Evolutionary conservation across 176 grass and related monocot species (phyloP).

Genomic region (Saccharum spontaneum): DNA sequence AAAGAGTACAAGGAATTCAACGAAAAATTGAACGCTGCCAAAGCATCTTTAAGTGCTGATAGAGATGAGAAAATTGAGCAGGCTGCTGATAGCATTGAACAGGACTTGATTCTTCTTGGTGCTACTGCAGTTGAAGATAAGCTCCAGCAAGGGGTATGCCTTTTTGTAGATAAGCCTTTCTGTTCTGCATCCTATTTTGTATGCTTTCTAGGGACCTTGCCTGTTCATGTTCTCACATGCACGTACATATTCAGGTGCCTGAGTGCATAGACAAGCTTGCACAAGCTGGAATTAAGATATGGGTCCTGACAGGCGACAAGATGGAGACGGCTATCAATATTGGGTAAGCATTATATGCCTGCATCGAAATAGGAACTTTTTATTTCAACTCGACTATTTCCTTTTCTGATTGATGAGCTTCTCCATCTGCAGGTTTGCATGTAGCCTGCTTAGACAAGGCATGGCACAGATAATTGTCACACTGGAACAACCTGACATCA

Average conservation of each 20-base stretch:
- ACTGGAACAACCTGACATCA: conserved; percentile 73
- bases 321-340: conserved; percentile 99
- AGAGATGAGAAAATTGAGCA: conserved; percentile 88
- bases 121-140: conserved; percentile 99
- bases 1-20: conserved; percentile 69
- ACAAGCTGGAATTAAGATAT: conserved; percentile 94
- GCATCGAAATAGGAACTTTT: conserved; percentile 1
- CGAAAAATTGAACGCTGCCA: conserved; percentile 62
- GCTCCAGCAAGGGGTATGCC: conserved; percentile 81
- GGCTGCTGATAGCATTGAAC: conserved; percentile 78
- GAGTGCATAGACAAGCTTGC: conserved; percentile 99
- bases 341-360: conserved; percentile 52
- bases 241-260: conserved; percentile 66
- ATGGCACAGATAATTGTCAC: conserved; percentile 91
- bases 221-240: not conserved
- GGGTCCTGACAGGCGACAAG: conserved; percentile 98
- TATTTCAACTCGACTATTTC: conserved; percentile 5
- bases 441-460: conserved; percentile 95
- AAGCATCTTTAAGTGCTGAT: conserved; percentile 61
- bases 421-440: conserved; percentile 77
- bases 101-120: conserved; percentile 85
- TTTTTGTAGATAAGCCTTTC: not conserved
- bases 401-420: conserved; percentile 46
- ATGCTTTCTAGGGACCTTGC: not conserved
- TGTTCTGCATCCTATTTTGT: conserved; percentile 22